Conservation (phyloP, 2,329 filamentous ascomycete genomes). For the Diplodia seriata region DNA sequence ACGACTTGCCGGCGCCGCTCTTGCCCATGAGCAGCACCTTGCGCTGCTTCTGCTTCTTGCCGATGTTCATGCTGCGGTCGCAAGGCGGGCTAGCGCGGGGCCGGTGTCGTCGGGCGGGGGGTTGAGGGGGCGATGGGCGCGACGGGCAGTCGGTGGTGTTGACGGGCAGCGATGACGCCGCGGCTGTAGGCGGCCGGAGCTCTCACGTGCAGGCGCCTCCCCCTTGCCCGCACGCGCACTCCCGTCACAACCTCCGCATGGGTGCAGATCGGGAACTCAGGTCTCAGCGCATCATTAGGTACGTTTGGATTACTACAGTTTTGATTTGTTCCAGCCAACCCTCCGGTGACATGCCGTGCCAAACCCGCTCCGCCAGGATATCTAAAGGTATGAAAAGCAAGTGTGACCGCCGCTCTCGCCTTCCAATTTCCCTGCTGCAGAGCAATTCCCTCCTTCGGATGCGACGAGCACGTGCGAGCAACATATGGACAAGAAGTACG, state of each 20-base stretch:
- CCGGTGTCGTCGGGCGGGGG: conserved; percentile 1
- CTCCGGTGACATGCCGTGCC: conserved; percentile 26
- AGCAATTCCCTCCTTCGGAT: conserved; percentile 25
- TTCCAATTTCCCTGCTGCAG: conserved; percentile 28
- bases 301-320: conserved; percentile 25
- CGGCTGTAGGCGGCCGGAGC: conserved; percentile 11
- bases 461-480: conserved; percentile 22
- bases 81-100: neutral
- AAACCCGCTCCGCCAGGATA: conserved; percentile 30
- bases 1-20: conserved; percentile 95
- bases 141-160: conserved; percentile 36
- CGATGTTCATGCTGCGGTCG: conserved; percentile 44
- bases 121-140: conserved; percentile 41
- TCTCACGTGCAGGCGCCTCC: conserved; percentile 18
- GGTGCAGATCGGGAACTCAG: conserved; percentile 6
- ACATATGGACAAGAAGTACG: conserved; percentile 28
- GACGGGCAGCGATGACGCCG: conserved; percentile 7
- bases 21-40: conserved; percentile 75
- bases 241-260: conserved; percentile 16
- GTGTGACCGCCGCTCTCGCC: conserved; percentile 10
- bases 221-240: conserved; percentile 21
- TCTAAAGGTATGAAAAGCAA: conserved; percentile 27
- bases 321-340: conserved; percentile 20
- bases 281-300: conserved; percentile 24
- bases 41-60: conserved; percentile 60